Percentiles rank a stretch among this genome's conserved stretches.
Conservation (phyloP, 805 yeast genomes). For the Yamadazyma paraphyllophila region DNA sequence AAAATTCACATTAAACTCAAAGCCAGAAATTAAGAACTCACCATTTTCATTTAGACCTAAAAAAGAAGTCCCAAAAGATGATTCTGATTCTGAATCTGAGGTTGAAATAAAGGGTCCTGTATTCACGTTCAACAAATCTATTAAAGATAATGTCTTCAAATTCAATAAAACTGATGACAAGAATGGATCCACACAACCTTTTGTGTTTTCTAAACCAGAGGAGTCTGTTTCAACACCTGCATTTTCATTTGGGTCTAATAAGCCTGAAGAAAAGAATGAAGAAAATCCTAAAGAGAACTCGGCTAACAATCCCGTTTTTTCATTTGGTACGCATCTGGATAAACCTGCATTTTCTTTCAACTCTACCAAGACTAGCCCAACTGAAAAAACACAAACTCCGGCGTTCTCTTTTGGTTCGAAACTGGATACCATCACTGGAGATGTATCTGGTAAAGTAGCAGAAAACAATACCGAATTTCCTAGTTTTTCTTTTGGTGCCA, state of each 20-base stretch:
- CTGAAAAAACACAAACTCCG: constrained; percentile 13
- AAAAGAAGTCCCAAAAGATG: constrained; percentile 20
- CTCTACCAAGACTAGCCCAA: neutral
- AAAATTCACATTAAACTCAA: constrained; percentile 26
- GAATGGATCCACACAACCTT: no score
- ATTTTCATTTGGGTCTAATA: constrained; percentile 18
- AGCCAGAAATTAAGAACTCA: constrained; percentile 32
- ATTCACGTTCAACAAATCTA: constrained; percentile 46
- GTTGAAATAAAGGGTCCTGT: constrained; percentile 72
- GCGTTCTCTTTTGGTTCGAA: no score
- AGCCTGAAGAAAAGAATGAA: neutral
- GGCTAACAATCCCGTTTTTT: constrained; percentile 13
- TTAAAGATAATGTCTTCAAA: constrained; percentile 34
- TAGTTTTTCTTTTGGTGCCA: constrained; percentile 18
- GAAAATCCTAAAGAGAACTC: neutral
- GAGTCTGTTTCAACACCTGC: constrained; percentile 3
- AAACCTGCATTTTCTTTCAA: constrained; percentile 7
- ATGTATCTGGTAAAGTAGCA: no score
- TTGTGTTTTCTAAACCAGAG: no score
- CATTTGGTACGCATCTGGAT: constrained; percentile 10
- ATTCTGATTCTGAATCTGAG: constrained; percentile 44
- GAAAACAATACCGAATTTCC: no score
- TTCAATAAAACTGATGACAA: constrained; percentile 8
- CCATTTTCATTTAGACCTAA: constrained; percentile 40
- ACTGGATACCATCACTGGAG: no score